Evolutionary conservation across 1,284 basidiomycete genomes (phyloP).

Genomic region (Papiliotrema laurentii): DNA sequence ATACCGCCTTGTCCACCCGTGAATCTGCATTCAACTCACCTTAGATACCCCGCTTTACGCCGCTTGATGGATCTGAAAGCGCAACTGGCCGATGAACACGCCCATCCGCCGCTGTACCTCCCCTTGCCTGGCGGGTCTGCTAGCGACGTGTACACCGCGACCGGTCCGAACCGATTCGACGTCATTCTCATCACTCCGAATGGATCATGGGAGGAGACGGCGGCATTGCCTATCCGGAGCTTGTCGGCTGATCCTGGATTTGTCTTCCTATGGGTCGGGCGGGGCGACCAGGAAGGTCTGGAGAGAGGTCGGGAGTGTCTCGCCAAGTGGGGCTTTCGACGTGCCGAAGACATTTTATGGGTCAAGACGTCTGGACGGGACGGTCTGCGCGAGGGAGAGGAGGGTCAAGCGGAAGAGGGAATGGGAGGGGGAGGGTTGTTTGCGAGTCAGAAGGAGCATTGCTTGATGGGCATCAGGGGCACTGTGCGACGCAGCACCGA

Average conservation of each 20-base stretch:
- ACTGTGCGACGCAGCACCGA: conserved; percentile 93
- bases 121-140: conserved; percentile 15
- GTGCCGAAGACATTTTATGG: conserved; percentile 97
- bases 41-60: conserved; percentile 85
- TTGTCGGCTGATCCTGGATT: conserved; percentile 89
- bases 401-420: not conserved
- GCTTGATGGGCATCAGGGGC: conserved; percentile 96
- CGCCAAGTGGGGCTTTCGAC: conserved; percentile 88
- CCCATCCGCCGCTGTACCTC: conserved; percentile 42
- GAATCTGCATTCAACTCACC: not conserved
- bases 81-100: conserved; percentile 22
- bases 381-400: not conserved
- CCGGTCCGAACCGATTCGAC: conserved; percentile 63
- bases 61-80: conserved; percentile 74
- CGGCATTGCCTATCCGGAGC: conserved; percentile 73
- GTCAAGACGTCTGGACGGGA: conserved; percentile 62
- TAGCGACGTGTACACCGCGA: conserved; percentile 4
- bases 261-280: conserved; percentile 94
- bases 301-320: conserved; percentile 88
- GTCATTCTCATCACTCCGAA: conserved; percentile 90
- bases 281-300: conserved; percentile 80
- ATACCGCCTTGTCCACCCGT: not conserved
- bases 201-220: conserved; percentile 77
- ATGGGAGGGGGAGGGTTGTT: conserved; percentile 52
- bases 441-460: conserved; percentile 89